Evolutionary conservation across 352 stramenopile species (phyloP).

Genomic region (Phytophthora syringae): DNA sequence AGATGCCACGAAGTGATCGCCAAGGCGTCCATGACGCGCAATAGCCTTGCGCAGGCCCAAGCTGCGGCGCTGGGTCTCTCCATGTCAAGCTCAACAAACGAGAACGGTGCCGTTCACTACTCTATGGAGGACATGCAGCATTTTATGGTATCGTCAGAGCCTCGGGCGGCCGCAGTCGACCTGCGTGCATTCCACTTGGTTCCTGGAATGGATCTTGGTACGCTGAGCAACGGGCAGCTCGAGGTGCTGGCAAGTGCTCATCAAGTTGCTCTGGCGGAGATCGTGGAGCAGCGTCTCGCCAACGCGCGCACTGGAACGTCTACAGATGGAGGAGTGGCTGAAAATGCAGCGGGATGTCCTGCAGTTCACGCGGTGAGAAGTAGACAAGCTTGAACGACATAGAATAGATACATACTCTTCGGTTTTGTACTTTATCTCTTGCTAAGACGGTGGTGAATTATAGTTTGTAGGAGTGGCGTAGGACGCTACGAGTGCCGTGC

Average conservation of each 20-base stretch:
- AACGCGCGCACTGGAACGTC: conserved; percentile 62
- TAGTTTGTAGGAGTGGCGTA: too few species aligned
- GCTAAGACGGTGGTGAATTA: background rate
- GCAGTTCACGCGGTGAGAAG: conserved; percentile 41
- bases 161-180: conserved; percentile 47
- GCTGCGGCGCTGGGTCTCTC: conserved; percentile 57
- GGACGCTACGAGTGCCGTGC: conserved; percentile 21
- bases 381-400: conserved; percentile 9
- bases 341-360: conserved; percentile 74
- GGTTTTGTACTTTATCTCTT: conserved; percentile 32
- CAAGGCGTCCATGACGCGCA: conserved; percentile 55
- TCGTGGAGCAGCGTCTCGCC: conserved; percentile 63
- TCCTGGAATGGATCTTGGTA: conserved; percentile 53
- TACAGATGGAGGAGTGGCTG: conserved; percentile 76
- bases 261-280: conserved; percentile 58
- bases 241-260: conserved; percentile 76
- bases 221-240: conserved; percentile 77
- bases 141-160: conserved; percentile 43
- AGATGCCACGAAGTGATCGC: conserved; percentile 56
- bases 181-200: conserved; percentile 56
- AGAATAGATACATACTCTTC: conserved; percentile 35
- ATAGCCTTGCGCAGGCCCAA: conserved; percentile 72
- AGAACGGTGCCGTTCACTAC: conserved; percentile 20
- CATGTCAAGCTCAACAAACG: conserved; percentile 27
- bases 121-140: conserved; percentile 58